Base-by-base conservation (phyloP, 1,284 basidiomycete genomes). In the Puccinia coronata region DNA sequence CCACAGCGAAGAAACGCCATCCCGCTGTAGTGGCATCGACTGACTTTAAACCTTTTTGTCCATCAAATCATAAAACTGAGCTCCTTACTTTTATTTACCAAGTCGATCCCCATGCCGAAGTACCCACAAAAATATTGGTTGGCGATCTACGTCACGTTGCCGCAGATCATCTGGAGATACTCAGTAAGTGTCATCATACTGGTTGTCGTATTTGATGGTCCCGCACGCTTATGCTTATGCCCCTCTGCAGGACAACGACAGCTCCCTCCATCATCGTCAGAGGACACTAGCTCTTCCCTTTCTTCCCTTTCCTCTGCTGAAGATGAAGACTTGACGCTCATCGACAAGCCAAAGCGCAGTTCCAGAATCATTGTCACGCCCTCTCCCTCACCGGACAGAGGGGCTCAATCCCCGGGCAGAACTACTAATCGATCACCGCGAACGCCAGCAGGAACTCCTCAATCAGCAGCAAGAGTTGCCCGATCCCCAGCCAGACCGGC, bases 41-140 rank as follows among this genome's bases (percentile, higher is more conserved):
- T 1, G 61, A 70, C 5, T 70, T 70, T 49, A 12, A 70, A 49
- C 67, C 67, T 49, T 47, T 49, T 12, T 20, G 28, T 14, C 2
- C n/a, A 70, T 14, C 23, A 31, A 51, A 49, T 31, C 25, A 49
- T 23, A 70, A 34, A 70, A 4, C 67, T 4, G 43, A 70, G 6
- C 67, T 70, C 12, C 9, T 51, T 1, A 14, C 20, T 18, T 70
- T 70, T 43, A 70, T 70, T 34, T 49, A 43, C 47, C 23, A n/a
- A n/a, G 6, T 39, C 3, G 67, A 70, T 11, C 41, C 43, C 25
- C 41, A 49, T 49, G 43, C 39, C 25, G 9, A 49, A 28, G 14
- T 70, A 49, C 12, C 41, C 41, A 31, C n/a, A 2, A 70, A 70
- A 43, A n/a, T 51, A 25, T 49, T 49, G 47, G 67, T 70, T 49